Conservation (phyloP, 129 eudicot species). For the Flaveria robusta region DNA sequence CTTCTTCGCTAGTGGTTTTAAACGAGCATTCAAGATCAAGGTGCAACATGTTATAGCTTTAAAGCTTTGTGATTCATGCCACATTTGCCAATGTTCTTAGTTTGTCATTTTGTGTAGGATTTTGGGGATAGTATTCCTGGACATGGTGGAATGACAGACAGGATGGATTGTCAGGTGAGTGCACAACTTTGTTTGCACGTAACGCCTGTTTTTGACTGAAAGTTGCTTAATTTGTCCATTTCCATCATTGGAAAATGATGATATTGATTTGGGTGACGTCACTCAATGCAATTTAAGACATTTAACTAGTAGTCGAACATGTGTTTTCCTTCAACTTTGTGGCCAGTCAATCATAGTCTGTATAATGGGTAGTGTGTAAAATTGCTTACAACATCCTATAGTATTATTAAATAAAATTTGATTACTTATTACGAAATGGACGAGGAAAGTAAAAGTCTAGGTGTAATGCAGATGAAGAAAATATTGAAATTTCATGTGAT, state of each 20-base stretch:
- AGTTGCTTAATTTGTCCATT: conserved; percentile 1
- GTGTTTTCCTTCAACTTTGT: not conserved
- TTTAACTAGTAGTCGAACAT: not conserved
- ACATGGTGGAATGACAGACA: conserved; percentile 96
- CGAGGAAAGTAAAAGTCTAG: not conserved
- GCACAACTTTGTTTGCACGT: not conserved
- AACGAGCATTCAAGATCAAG: conserved; percentile 97
- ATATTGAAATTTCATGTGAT: no score
- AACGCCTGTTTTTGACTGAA: not conserved
- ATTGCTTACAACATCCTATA: no score
- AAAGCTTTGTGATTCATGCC: not conserved
- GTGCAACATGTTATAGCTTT: conserved; percentile 29
- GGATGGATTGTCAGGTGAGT: conserved; percentile 98
- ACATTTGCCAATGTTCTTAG: conserved; percentile 15
- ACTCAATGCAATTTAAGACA: not conserved
- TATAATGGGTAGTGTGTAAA: not conserved
- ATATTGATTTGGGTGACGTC: not conserved
- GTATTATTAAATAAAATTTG: not conserved
- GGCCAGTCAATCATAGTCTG: no score
- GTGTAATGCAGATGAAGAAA: not conserved
- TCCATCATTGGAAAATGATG: not conserved
- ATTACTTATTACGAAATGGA: not conserved
- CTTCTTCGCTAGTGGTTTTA: conserved; percentile 96
- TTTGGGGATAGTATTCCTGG: conserved; percentile 99
- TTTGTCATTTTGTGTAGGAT: conserved; percentile 53